Evolutionary conservation across 352 stramenopile genomes (phyloP).

Genomic region (Thraustochytrium sp.): DNA sequence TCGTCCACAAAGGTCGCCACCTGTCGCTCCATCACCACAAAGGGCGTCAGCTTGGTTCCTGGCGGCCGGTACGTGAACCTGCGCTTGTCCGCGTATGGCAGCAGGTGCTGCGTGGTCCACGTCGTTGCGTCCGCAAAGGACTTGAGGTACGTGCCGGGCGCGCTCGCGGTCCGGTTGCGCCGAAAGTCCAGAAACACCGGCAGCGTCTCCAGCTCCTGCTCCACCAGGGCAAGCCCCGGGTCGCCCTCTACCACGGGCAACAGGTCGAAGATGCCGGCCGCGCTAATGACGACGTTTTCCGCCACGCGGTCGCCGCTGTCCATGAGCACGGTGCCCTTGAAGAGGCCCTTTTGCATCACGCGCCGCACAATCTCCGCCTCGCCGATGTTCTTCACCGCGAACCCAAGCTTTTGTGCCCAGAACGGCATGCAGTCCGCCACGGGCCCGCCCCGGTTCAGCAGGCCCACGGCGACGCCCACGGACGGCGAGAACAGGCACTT

Average conservation of each 20-base stretch:
- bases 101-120: not conserved
- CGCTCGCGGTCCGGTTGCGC: not conserved
- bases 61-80: not conserved
- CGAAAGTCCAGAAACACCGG: conserved; percentile 28
- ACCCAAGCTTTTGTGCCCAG: not conserved
- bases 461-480: not conserved
- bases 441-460: conserved; percentile 1
- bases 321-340: not conserved
- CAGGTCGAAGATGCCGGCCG: not conserved
- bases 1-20: not conserved
- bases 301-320: not conserved
- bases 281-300: not conserved
- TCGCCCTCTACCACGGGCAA: not conserved
- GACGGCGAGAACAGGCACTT: not conserved
- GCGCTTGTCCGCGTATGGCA: not conserved
- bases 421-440: not conserved
- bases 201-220: not conserved
- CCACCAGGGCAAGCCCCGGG: not conserved
- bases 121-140: not conserved
- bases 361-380: not conserved
- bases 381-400: not conserved
- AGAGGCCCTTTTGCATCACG: not conserved
- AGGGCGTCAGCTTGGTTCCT: not conserved
- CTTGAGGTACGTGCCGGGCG: not conserved
- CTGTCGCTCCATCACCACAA: not conserved